Conservation (phyloP, 2,329 filamentous ascomycete species). For the Aspergillus neotritici region DNA sequence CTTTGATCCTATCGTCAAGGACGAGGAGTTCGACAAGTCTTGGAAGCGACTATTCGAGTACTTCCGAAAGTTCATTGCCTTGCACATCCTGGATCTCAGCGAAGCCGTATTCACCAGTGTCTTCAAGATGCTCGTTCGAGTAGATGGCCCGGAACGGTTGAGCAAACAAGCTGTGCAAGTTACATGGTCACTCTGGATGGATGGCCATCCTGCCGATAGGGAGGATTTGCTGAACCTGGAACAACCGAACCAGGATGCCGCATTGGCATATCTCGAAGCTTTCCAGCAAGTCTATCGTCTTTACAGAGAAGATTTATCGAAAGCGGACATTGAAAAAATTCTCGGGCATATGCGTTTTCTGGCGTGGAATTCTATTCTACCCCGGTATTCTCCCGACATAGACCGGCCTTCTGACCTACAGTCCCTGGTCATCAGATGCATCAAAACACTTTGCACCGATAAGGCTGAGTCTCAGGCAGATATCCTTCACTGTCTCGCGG, state of each 20-base stretch:
- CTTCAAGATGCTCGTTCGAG: conserved; percentile 51
- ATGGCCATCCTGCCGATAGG: conserved; percentile 53
- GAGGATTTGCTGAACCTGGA: conserved; percentile 39
- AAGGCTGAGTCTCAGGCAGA: conserved; percentile 33
- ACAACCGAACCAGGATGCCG: conserved; percentile 69
- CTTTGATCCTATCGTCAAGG: conserved; percentile 63
- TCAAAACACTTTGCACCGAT: conserved; percentile 32
- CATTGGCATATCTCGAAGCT: conserved; percentile 76
- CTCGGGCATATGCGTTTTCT: conserved; percentile 65
- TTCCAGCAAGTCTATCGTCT: conserved; percentile 74
- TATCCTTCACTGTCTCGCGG: conserved; percentile 50
- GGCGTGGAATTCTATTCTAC: conserved; percentile 60
- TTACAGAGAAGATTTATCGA: conserved; percentile 58
- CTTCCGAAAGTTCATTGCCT: conserved; percentile 59
- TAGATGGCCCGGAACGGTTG: conserved; percentile 42
- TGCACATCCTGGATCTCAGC: conserved; percentile 63
- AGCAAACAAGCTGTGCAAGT: conserved; percentile 49
- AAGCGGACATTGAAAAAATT: conserved; percentile 61
- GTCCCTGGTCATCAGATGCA: conserved; percentile 28
- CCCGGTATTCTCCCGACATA: conserved; percentile 35
- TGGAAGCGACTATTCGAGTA: conserved; percentile 71
- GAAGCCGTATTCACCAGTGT: conserved; percentile 66
- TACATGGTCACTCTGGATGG: conserved; percentile 66
- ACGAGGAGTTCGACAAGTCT: conserved; percentile 62
- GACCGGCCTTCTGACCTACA: conserved; percentile 37